Percentiles rank a stretch among this genome's conserved stretches.
Conservation (phyloP, 164 flowering plant genomes). For the Dillenia suffruticosa region DNA sequence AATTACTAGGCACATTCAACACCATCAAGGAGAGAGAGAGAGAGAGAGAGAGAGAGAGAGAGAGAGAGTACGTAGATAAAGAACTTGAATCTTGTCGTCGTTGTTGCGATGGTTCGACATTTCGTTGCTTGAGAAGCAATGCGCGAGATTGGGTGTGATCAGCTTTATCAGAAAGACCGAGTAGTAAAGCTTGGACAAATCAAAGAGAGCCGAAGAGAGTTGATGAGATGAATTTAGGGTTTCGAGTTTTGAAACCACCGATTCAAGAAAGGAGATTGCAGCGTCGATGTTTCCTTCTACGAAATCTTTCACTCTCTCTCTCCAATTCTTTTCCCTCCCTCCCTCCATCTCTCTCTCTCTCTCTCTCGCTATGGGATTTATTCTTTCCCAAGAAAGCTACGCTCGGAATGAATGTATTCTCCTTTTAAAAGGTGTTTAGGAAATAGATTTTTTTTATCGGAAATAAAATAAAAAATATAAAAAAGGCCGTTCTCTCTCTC, state of each 20-base stretch:
- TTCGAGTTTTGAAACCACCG: constrained; percentile 31
- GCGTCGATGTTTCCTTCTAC: constrained; percentile 42
- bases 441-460: too few relatives aligned
- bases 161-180: constrained; percentile 54
- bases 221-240: constrained; percentile 11
- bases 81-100: not conserved
- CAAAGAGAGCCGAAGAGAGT: constrained; percentile 45
- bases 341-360: constrained; percentile 7
- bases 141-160: constrained; percentile 45
- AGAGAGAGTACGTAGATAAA: constrained; percentile 6
- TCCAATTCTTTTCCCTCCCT: constrained; percentile 38
- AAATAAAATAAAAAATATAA: too few relatives aligned
- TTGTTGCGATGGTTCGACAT: not conserved
- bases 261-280: constrained; percentile 53
- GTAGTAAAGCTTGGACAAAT: constrained; percentile 55
- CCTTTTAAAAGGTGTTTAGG: too few relatives aligned
- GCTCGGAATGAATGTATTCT: too few relatives aligned
- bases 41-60: not conserved
- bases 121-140: constrained; percentile 28
- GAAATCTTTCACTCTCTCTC: constrained; percentile 55
- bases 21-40: not conserved
- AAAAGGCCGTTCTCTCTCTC: too few relatives aligned
- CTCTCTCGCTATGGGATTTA: not conserved
- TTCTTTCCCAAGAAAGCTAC: too few relatives aligned
- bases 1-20: not conserved